These are phyloP conservation scores for Samsoniella hepiali DNA, from an alignment of 2,329 filamentous ascomycete species.

Conservation along the genomic window DNA sequence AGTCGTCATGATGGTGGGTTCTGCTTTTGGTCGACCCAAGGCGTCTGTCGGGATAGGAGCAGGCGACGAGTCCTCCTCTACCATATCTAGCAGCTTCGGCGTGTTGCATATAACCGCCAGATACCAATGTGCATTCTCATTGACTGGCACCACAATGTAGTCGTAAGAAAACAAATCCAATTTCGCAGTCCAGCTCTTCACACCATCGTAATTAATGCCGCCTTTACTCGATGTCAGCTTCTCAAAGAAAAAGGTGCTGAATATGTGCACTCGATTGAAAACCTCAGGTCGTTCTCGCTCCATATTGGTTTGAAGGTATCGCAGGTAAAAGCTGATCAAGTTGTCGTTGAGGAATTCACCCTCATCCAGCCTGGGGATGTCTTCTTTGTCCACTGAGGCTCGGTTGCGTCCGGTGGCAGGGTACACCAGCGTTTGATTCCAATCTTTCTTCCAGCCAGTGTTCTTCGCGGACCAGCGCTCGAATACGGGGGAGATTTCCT, in stretches of 20 bases:
- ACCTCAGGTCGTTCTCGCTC: constrained; percentile 53
- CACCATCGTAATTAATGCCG: constrained; percentile 77
- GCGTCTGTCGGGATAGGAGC: constrained; percentile 10
- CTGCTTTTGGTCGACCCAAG: constrained; percentile 8
- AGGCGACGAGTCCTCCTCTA: constrained; percentile 22
- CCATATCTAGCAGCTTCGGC: constrained; percentile 43
- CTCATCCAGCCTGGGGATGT: constrained; percentile 75
- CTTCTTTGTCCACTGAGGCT: constrained; percentile 65
- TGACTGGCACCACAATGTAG: constrained; percentile 89
- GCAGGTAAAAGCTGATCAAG: constrained; percentile 82
- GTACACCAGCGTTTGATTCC: constrained; percentile 60
- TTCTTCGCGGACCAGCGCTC: constrained; percentile 50
- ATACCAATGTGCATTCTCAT: constrained; percentile 88
- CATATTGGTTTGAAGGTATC: constrained; percentile 63
- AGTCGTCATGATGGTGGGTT: constrained; percentile 19
- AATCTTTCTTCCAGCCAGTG: constrained; percentile 49
- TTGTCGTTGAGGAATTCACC: constrained; percentile 91
- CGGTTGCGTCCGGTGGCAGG: constrained; percentile 56
- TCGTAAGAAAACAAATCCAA: constrained; percentile 82
- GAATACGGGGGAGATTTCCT: constrained; percentile 18
- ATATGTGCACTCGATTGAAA: constrained; percentile 71
- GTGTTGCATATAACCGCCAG: constrained; percentile 93
- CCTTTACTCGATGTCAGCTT: constrained; percentile 59
- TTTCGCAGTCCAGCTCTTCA: constrained; percentile 83
- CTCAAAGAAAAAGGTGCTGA: constrained; percentile 90